These are phyloP conservation scores for Sphaerulina musiva DNA, from an alignment of 2,329 filamentous ascomycete genomes.

Conservation along the genomic window DNA sequence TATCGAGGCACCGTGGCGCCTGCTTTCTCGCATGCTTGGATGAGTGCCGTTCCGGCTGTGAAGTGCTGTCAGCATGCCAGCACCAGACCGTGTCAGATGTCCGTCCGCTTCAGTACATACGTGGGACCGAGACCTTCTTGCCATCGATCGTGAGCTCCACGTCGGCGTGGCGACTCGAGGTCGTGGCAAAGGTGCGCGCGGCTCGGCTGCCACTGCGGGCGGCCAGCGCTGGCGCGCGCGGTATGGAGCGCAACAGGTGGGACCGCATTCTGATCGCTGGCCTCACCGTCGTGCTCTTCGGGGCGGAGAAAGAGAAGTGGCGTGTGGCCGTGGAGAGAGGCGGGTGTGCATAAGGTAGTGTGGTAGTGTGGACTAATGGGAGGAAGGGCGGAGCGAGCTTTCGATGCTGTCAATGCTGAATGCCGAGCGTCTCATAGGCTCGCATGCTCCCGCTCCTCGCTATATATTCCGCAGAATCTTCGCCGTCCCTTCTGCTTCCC, in stretches of 20 bases:
- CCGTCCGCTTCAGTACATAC: slow-evolving; percentile 44
- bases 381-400: background rate
- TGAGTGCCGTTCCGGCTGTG: slow-evolving; percentile 87
- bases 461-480: slow-evolving; percentile 7
- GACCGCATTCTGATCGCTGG: slow-evolving; percentile 52
- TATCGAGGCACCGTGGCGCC: slow-evolving; percentile 89
- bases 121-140: slow-evolving; percentile 97
- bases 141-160: slow-evolving; percentile 95
- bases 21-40: slow-evolving; percentile 98
- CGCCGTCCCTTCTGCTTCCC: slow-evolving; percentile 23
- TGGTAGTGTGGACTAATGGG: too few species aligned
- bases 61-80: slow-evolving; percentile 19
- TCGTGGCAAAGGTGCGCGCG: slow-evolving; percentile 75
- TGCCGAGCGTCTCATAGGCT: slow-evolving; percentile 16
- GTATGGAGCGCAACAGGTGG: slow-evolving; percentile 57
- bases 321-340: slow-evolving; percentile 7
- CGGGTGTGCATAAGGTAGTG: background rate
- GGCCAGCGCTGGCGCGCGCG: slow-evolving; percentile 46
- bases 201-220: slow-evolving; percentile 43
- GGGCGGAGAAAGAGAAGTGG: slow-evolving; percentile 7
- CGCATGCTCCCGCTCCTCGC: background rate
- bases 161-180: slow-evolving; percentile 72
- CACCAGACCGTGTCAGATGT: background rate
- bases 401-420: slow-evolving; percentile 13
- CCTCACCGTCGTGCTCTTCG: slow-evolving; percentile 17